Evolutionary conservation across 2,329 filamentous ascomycete genomes (phyloP).

Genomic region (Pestalotiopsis fici): DNA sequence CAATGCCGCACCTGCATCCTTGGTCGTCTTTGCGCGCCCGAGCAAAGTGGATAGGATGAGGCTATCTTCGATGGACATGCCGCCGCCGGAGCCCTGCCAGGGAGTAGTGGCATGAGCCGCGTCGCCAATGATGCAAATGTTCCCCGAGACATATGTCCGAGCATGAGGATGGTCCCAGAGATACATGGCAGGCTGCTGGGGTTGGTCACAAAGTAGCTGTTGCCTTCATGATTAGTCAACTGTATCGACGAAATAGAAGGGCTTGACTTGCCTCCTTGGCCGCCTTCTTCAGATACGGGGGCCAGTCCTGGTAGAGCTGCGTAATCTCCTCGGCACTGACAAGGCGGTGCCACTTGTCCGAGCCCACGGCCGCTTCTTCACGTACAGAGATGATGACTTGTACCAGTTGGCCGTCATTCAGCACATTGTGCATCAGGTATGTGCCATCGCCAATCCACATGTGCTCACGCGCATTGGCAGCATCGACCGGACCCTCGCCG

Average conservation of each 20-base stretch:
- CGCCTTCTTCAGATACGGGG: constrained; percentile 19
- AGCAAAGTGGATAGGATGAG: constrained; percentile 15
- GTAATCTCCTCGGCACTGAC: constrained; percentile 19
- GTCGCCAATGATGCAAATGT: not conserved
- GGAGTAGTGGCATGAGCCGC: constrained; percentile 6
- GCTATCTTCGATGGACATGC: constrained; percentile 8
- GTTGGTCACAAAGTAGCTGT: constrained; percentile 20
- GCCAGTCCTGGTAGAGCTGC: constrained; percentile 18
- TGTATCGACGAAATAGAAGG: not conserved
- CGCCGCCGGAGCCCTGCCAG: not conserved
- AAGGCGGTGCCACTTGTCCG: constrained; percentile 18
- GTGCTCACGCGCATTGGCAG: constrained; percentile 22
- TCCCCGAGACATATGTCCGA: not conserved
- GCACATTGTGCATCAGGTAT: constrained; percentile 17
- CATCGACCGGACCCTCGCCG: constrained; percentile 15
- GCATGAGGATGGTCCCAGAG: constrained; percentile 23
- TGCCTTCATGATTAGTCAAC: not conserved
- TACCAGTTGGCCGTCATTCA: constrained; percentile 18
- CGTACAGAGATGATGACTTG: constrained; percentile 17
- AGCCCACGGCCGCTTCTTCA: constrained; percentile 13
- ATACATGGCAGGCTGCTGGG: constrained; percentile 19
- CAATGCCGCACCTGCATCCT: constrained; percentile 14
- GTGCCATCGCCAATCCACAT: constrained; percentile 18
- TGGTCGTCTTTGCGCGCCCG: constrained; percentile 11
- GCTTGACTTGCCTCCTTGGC: constrained; percentile 18